These are phyloP conservation scores for Leptomonas pyrrhocoris DNA, from an alignment of 208 protist species.

Conservation along the genomic window DNA sequence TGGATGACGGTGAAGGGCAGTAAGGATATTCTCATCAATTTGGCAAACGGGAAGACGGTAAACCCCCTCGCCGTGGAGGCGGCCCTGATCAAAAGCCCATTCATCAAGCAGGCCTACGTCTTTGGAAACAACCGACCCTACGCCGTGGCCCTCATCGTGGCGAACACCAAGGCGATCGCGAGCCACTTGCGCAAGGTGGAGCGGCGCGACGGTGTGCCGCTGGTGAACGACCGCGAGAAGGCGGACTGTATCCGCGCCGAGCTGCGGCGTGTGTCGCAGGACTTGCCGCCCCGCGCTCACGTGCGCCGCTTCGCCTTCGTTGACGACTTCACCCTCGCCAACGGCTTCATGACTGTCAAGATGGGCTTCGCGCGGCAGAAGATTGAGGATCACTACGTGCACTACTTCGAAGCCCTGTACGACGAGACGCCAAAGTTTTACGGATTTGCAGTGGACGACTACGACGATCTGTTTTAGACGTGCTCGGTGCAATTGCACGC, in stretches of 20 bases:
- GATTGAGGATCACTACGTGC: constrained; percentile 88
- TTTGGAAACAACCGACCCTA: constrained; percentile 80
- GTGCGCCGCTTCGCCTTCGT: constrained; percentile 91
- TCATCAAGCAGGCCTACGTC: constrained; percentile 87
- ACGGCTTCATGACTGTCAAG: constrained; percentile 91
- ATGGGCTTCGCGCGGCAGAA: constrained; percentile 86
- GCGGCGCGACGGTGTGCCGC: constrained; percentile 86
- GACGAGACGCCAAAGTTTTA: constrained; percentile 92
- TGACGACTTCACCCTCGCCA: constrained; percentile 89
- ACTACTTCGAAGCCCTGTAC: constrained; percentile 90
- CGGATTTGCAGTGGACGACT: constrained; percentile 92
- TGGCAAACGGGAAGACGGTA: constrained; percentile 80
- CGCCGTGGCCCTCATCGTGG: constrained; percentile 81
- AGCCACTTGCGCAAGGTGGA: constrained; percentile 87
- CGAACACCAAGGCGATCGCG: constrained; percentile 85
- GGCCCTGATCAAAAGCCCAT: constrained; percentile 79
- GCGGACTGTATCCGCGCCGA: constrained; percentile 88
- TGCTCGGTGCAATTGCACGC: neutral
- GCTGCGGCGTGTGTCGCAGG: constrained; percentile 75
- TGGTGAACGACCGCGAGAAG: constrained; percentile 90
- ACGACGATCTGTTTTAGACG: constrained; percentile 88
- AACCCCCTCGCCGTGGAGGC: constrained; percentile 84
- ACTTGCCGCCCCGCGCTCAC: constrained; percentile 79
- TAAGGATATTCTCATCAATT: constrained; percentile 85
- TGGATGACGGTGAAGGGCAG: constrained; percentile 88